Conservation (phyloP, 192 early-diverging fungal genomes). For the Coemansia sp. region DNA sequence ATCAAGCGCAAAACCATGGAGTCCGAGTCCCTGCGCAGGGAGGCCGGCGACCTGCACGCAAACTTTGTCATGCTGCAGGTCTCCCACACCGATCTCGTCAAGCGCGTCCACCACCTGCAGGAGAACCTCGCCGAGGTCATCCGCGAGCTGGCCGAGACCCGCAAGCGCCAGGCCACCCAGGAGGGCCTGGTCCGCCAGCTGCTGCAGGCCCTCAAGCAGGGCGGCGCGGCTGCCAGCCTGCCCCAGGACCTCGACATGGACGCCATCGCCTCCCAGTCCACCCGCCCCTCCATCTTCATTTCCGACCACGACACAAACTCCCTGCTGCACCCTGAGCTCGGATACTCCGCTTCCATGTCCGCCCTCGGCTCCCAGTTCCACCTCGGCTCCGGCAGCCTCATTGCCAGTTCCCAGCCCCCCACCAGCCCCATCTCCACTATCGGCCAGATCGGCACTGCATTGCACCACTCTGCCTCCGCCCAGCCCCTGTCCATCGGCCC, state of each 20-base stretch:
- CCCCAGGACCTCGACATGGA: slow-evolving; percentile 48
- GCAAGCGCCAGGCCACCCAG: slow-evolving; percentile 66
- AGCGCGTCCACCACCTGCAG: slow-evolving; percentile 71
- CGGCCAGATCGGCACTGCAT: slow-evolving; percentile 35
- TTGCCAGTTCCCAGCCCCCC: slow-evolving; percentile 35
- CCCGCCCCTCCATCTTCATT: slow-evolving; percentile 51
- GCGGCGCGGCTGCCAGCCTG: slow-evolving; percentile 19
- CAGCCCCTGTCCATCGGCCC: slow-evolving; percentile 24
- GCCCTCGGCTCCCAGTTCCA: slow-evolving; percentile 43
- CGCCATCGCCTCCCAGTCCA: slow-evolving; percentile 42
- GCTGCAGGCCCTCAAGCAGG: slow-evolving; percentile 54
- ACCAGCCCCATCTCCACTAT: slow-evolving; percentile 46
- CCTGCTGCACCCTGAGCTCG: slow-evolving; percentile 47
- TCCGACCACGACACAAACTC: slow-evolving; percentile 54
- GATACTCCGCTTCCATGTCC: slow-evolving; percentile 47
- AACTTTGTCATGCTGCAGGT: slow-evolving; percentile 78
- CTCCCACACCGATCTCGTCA: slow-evolving; percentile 69
- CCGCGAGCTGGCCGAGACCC: slow-evolving; percentile 71
- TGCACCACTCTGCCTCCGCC: slow-evolving; percentile 46
- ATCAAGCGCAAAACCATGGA: slow-evolving; percentile 93
- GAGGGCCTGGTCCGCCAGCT: slow-evolving; percentile 66
- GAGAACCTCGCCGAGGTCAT: slow-evolving; percentile 70
- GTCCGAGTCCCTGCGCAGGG: slow-evolving; percentile 68
- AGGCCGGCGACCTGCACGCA: slow-evolving; percentile 70
- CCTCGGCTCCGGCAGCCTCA: slow-evolving; percentile 38